Evolutionary conservation across 75 land plant genomes (phyloP).

Genomic region (Larix kaempferi): DNA sequence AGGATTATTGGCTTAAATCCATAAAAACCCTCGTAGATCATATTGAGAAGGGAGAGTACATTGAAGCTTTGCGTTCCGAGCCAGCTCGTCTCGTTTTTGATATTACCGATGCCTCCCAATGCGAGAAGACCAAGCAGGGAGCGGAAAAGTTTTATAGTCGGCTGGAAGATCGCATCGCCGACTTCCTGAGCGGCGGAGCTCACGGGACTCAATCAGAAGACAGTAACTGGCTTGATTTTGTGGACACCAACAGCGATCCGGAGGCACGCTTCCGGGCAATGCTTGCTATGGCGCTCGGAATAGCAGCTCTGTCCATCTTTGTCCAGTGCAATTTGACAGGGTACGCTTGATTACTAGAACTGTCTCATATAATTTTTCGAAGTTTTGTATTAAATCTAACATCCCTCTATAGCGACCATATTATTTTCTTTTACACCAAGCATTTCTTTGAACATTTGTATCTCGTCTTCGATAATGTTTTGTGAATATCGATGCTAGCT

Average conservation of each 20-base stretch:
- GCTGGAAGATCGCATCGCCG: conserved; percentile 17
- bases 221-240: conserved; percentile 6
- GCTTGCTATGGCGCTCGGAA: conserved; percentile 53
- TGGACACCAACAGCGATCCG: background rate
- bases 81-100: conserved; percentile 19
- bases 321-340: conserved; percentile 80
- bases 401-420: too few species aligned
- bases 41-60: conserved; percentile 61
- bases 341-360: conserved; percentile 18
- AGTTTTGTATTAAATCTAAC: too few species aligned
- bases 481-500: too few species aligned
- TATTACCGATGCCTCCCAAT: conserved; percentile 1
- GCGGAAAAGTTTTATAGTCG: conserved; percentile 30
- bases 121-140: conserved; percentile 15
- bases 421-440: too few species aligned
- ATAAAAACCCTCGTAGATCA: conserved; percentile 23
- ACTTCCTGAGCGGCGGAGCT: conserved; percentile 18
- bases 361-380: background rate
- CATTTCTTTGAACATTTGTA: too few species aligned
- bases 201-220: background rate
- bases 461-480: too few species aligned
- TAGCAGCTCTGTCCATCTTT: conserved; percentile 68
- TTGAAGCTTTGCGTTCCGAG: conserved; percentile 42
- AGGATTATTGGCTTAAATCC: conserved; percentile 6
- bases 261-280: conserved; percentile 23